phyloP scores from a whole-genome alignment of 108 stramenopile species.

The Epipyxis sp. region DNA sequence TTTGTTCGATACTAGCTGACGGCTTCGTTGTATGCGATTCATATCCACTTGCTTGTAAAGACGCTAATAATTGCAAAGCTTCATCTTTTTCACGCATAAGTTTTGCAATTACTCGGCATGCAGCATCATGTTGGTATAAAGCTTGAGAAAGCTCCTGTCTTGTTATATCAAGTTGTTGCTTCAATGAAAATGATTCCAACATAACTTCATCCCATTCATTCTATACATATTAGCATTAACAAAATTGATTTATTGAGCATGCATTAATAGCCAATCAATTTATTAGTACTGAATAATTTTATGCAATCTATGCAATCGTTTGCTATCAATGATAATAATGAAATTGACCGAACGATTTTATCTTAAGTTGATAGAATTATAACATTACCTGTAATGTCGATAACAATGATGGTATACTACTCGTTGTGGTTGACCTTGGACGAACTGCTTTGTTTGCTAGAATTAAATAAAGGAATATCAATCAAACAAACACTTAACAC shows the following conservation, averaged over 20 bases:
- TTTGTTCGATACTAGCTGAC: not conserved
- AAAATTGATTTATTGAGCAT: too few relatives aligned
- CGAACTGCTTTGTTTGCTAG: not conserved
- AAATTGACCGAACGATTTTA: too few relatives aligned
- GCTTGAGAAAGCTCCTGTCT: constrained; percentile 75
- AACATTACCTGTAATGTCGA: too few relatives aligned
- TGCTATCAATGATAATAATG: too few relatives aligned
- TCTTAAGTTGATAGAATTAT: not conserved
- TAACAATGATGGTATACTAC: too few relatives aligned
- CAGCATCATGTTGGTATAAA: constrained; percentile 93
- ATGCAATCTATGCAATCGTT: too few relatives aligned
- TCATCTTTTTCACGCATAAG: constrained; percentile 79
- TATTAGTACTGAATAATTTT: too few relatives aligned
- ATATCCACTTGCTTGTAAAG: not conserved
- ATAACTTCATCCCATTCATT: constrained; percentile 79
- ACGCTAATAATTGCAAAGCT: constrained; percentile 58
- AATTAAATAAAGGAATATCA: not conserved
- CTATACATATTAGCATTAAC: constrained; percentile 40
- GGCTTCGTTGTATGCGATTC: not conserved
- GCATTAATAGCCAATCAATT: too few relatives aligned
- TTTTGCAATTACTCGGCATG: constrained; percentile 85
- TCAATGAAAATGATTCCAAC: constrained; percentile 77
- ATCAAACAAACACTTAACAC: not conserved
- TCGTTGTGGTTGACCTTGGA: not conserved
- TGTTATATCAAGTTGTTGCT: constrained; percentile 74